These are phyloP conservation scores for Ascochyta viciae-villosae DNA, from an alignment of 2,329 filamentous ascomycete genomes.

Conservation along the genomic window DNA sequence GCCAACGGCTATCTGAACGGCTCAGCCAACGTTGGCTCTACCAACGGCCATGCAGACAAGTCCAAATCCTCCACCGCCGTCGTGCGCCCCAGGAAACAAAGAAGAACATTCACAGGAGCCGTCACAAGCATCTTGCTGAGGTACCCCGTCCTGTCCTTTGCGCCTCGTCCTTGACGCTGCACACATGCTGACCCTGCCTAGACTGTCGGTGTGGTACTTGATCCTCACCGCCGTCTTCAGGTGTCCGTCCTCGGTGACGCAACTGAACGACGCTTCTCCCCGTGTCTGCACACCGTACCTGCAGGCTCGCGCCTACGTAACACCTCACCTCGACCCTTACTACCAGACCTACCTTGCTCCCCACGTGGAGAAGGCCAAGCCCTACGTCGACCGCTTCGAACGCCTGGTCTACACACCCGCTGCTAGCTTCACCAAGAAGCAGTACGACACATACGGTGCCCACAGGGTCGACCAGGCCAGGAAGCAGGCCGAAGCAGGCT, in stretches of 20 bases:
- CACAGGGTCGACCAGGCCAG: conserved; percentile 74
- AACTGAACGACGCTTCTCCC: conserved; percentile 73
- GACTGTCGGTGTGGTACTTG: conserved; percentile 84
- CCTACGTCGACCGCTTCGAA: conserved; percentile 70
- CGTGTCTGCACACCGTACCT: conserved; percentile 83
- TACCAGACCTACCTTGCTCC: conserved; percentile 84
- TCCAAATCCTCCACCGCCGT: conserved; percentile 29
- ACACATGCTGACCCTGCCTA: conserved; percentile 20
- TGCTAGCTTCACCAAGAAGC: conserved; percentile 66
- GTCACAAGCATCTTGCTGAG: conserved; percentile 44
- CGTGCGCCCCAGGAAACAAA: conserved; percentile 26
- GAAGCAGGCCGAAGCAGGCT: conserved; percentile 72
- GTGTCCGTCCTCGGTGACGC: conserved; percentile 75
- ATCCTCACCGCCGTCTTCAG: conserved; percentile 81
- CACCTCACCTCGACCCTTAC: conserved; percentile 82
- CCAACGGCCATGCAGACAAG: conserved; percentile 38
- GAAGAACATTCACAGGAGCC: conserved; percentile 33
- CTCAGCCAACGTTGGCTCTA: conserved; percentile 24
- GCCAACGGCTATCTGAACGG: conserved; percentile 36
- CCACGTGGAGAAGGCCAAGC: conserved; percentile 77
- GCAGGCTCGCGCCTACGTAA: conserved; percentile 68
- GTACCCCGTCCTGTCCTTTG: conserved; percentile 19
- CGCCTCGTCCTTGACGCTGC: background rate
- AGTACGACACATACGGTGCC: conserved; percentile 73
- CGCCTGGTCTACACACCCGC: conserved; percentile 72